Percentiles rank a stretch among this genome's conserved stretches.
These are phyloP conservation scores for Rubus parviflorus DNA, from an alignment of 306 rosid species.

Conservation along the genomic window DNA sequence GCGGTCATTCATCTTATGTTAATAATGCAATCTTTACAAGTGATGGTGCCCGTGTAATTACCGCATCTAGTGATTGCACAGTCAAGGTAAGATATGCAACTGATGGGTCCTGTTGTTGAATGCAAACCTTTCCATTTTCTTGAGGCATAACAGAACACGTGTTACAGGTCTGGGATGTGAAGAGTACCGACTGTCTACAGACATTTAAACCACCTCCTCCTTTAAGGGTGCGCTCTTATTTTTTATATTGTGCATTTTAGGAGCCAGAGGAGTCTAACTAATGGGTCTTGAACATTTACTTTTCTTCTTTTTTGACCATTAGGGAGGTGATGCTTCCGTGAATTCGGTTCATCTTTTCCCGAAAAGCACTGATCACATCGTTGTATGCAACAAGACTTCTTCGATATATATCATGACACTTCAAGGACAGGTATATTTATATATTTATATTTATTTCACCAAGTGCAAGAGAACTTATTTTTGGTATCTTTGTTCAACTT, in stretches of 20 bases:
- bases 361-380: conserved; percentile 75
- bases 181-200: conserved; percentile 83
- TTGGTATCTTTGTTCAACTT: background rate
- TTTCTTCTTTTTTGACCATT: conserved; percentile 20
- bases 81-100: conserved; percentile 56
- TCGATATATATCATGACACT: conserved; percentile 95
- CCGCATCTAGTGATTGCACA: conserved; percentile 98
- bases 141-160: conserved; percentile 12
- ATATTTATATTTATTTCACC: background rate
- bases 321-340: conserved; percentile 99
- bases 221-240: conserved; percentile 53
- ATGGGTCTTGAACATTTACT: conserved; percentile 7
- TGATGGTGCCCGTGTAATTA: conserved; percentile 86
- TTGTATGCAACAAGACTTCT: conserved; percentile 95
- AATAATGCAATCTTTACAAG: conserved; percentile 87
- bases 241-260: conserved; percentile 1
- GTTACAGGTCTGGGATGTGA: conserved; percentile 90
- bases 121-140: background rate
- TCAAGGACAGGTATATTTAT: conserved; percentile 86
- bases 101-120: conserved; percentile 4
- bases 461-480: background rate
- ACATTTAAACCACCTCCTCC: conserved; percentile 99
- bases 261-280: conserved; percentile 11
- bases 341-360: conserved; percentile 95
- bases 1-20: conserved; percentile 91